Conservation (phyloP, 139 green algal species). For the Pedinophyceae sp. region DNA sequence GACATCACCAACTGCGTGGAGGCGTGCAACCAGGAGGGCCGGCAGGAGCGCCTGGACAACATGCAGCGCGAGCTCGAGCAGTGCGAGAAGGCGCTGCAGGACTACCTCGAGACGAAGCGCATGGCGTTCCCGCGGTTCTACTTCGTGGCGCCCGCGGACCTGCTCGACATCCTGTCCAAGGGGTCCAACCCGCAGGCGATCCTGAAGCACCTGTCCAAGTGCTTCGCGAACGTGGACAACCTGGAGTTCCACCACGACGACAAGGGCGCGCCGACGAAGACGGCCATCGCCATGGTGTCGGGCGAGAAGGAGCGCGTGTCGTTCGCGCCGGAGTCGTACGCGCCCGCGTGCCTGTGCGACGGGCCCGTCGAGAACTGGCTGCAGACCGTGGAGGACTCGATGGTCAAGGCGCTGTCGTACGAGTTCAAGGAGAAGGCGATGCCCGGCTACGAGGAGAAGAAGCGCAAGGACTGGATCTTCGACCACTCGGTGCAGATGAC, state of each 20-base stretch:
- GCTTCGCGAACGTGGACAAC: slow-evolving; percentile 81
- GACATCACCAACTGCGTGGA: slow-evolving; percentile 71
- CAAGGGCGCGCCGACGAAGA: slow-evolving; percentile 34
- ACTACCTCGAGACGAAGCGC: slow-evolving; percentile 85
- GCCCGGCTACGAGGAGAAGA: slow-evolving; percentile 70
- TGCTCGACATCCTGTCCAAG: slow-evolving; percentile 84
- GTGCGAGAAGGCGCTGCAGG: slow-evolving; percentile 84
- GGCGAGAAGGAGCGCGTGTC: slow-evolving; percentile 69
- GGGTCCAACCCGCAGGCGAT: slow-evolving; percentile 68
- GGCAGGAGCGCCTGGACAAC: slow-evolving; percentile 70
- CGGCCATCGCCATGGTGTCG: slow-evolving; percentile 65
- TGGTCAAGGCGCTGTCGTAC: slow-evolving; percentile 44
- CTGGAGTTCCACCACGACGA: slow-evolving; percentile 53
- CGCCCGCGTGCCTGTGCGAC: slow-evolving; percentile 41
- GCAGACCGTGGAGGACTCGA: slow-evolving; percentile 63
- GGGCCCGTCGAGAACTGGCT: slow-evolving; percentile 69
- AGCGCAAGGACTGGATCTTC: slow-evolving; percentile 65
- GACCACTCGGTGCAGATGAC: slow-evolving; percentile 71
- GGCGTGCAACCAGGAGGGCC: slow-evolving; percentile 69
- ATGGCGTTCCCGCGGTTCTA: slow-evolving; percentile 87
- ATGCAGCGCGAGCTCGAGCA: slow-evolving; percentile 72
- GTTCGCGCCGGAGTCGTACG: slow-evolving; percentile 26
- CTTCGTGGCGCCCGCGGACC: slow-evolving; percentile 74
- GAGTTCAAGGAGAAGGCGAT: slow-evolving; percentile 61
- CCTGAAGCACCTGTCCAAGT: slow-evolving; percentile 70